phyloP scores from a whole-genome alignment of 441 rosid genomes.

The Breynia disticha region DNA sequence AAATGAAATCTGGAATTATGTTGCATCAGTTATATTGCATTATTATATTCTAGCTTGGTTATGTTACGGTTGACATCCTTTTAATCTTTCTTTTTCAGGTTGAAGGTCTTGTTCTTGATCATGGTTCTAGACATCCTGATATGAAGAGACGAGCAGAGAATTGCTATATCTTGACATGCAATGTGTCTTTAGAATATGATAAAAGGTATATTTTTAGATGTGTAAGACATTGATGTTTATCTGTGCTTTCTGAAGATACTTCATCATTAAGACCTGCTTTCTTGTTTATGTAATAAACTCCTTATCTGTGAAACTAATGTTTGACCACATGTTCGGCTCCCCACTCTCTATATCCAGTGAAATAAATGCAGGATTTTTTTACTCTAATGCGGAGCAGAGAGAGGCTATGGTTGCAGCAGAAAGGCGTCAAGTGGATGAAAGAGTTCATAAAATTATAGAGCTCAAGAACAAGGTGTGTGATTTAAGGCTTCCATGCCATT shows the following conservation, averaged over 20 bases:
- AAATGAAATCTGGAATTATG: too few species aligned
- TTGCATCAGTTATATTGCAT: too few species aligned
- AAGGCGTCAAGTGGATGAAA: conserved; percentile 78
- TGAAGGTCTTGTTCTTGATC: conserved; percentile 96
- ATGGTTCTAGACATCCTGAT: conserved; percentile 98
- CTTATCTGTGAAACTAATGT: too few species aligned
- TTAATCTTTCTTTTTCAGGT: conserved; percentile 33
- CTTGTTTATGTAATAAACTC: neutral
- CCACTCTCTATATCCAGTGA: conserved; percentile 42
- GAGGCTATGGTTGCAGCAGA: conserved; percentile 97
- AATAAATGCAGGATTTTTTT: conserved; percentile 96
- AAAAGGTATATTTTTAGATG: conserved; percentile 47
- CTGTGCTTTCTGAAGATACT: neutral
- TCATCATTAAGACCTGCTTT: neutral
- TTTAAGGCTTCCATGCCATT: neutral
- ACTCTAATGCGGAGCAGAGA: conserved; percentile 95
- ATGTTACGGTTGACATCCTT: too few species aligned
- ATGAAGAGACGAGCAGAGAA: conserved; percentile 97
- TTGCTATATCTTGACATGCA: conserved; percentile 89
- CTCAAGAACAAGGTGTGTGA: conserved; percentile 63
- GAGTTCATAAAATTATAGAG: conserved; percentile 74
- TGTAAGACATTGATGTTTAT: neutral
- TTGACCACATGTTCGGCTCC: too few species aligned
- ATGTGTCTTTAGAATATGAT: conserved; percentile 88
- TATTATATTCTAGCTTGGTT: too few species aligned